These are phyloP conservation scores for Rhodocollybia butyracea DNA, from an alignment of 768 basidiomycete genomes.

Conservation along the genomic window DNA sequence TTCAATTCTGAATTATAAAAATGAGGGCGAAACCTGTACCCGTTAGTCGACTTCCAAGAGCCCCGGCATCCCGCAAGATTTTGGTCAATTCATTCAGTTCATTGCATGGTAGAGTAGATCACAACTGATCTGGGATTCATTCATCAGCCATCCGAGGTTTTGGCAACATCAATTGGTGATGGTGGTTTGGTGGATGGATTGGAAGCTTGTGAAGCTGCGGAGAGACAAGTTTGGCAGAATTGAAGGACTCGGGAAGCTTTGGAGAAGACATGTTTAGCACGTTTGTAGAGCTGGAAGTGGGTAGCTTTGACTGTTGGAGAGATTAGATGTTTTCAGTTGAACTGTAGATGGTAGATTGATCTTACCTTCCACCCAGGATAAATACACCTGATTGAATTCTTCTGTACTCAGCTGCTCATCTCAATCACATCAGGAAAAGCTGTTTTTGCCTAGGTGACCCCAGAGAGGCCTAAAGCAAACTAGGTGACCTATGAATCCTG, in stretches of 20 bases:
- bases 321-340: background rate
- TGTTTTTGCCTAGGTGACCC: too few relatives aligned
- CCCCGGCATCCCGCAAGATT: conserved; percentile 67
- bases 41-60: conserved; percentile 81
- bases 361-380: conserved; percentile 80
- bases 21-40: conserved; percentile 39
- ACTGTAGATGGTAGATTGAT: background rate
- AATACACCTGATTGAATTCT: conserved; percentile 63
- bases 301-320: conserved; percentile 63
- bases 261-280: conserved; percentile 75
- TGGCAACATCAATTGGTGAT: conserved; percentile 2
- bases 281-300: conserved; percentile 79
- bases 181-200: background rate
- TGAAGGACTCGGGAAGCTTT: conserved; percentile 80
- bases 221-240: conserved; percentile 68
- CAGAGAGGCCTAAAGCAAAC: too few relatives aligned
- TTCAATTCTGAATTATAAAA: background rate
- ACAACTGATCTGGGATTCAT: conserved; percentile 75
- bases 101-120: conserved; percentile 65
- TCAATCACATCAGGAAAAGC: too few relatives aligned
- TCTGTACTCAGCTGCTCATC: conserved; percentile 54
- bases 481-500: too few relatives aligned
- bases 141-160: conserved; percentile 18
- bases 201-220: conserved; percentile 3
- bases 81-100: conserved; percentile 70